phyloP scores from a whole-genome alignment of 148 eudicot genomes.

The Fagopyrum esculentum region DNA sequence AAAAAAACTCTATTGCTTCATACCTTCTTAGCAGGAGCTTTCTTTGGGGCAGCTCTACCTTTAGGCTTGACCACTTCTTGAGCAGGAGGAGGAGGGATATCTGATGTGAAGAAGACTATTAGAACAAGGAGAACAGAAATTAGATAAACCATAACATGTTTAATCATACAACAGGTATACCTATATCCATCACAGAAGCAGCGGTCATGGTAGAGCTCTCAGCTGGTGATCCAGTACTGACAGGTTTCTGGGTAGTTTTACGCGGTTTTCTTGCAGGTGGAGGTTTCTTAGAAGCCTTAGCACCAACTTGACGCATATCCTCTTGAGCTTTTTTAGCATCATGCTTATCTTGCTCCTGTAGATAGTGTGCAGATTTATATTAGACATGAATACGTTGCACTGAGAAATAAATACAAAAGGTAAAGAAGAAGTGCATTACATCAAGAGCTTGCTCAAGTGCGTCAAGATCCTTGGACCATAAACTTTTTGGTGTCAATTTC shows the following conservation, averaged over 20 bases:
- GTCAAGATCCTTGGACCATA: slow-evolving; percentile 81
- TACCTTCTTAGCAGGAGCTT: slow-evolving; percentile 68
- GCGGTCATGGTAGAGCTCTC: slow-evolving; percentile 25
- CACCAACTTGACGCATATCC: slow-evolving; percentile 19
- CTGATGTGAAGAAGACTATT: slow-evolving; percentile 19
- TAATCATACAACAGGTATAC: slow-evolving; percentile 16
- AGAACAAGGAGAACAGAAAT: not conserved
- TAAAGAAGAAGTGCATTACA: slow-evolving; percentile 25
- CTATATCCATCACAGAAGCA: slow-evolving; percentile 41
- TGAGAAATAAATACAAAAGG: not conserved
- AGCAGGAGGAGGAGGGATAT: slow-evolving; percentile 16
- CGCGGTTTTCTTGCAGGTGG: slow-evolving; percentile 28
- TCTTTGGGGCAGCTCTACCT: slow-evolving; percentile 54
- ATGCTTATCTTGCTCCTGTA: slow-evolving; percentile 47
- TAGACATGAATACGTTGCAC: slow-evolving; percentile 6
- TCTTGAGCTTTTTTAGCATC: slow-evolving; percentile 38
- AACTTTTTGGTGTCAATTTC: slow-evolving; percentile 38
- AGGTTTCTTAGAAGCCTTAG: slow-evolving; percentile 20
- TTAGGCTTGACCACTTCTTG: slow-evolving; percentile 39
- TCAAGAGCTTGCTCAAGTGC: slow-evolving; percentile 56
- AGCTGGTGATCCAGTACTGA: slow-evolving; percentile 30
- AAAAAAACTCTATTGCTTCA: too few relatives aligned
- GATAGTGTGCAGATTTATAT: not conserved
- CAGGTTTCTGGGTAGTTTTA: slow-evolving; percentile 41
- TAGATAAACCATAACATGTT: not conserved